Evolutionary conservation across 495 filamentous ascomycete genomes (phyloP).

Genomic region (Chaetomium tenue): DNA sequence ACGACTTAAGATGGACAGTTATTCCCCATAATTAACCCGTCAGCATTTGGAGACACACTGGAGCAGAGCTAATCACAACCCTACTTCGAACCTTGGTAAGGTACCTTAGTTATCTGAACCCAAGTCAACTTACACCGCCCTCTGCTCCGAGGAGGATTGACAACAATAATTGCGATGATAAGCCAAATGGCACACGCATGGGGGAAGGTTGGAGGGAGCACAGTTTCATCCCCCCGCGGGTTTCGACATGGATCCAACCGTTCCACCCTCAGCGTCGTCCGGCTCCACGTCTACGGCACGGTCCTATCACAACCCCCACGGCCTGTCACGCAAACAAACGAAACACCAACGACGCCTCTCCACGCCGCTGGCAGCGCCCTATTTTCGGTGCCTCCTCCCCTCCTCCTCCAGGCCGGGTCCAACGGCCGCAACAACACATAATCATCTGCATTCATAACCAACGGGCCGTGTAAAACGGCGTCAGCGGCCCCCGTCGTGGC

Average conservation of each 20-base stretch:
- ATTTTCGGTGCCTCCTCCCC: neutral
- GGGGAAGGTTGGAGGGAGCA: too few species aligned
- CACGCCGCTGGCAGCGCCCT: slow-evolving; percentile 4
- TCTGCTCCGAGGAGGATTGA: too few species aligned
- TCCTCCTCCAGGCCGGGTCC: neutral
- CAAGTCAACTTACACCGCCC: too few species aligned
- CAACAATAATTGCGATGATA: too few species aligned
- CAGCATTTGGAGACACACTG: too few species aligned
- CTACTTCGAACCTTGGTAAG: too few species aligned
- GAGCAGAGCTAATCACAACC: too few species aligned
- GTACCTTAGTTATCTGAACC: too few species aligned
- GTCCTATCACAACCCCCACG: neutral
- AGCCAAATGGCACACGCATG: too few species aligned
- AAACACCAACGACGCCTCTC: slow-evolving; percentile 1
- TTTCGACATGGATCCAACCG: neutral
- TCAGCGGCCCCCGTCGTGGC: neutral
- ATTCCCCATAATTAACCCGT: too few species aligned
- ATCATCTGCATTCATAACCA: neutral
- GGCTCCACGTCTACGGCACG: slow-evolving; percentile 6
- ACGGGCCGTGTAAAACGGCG: neutral
- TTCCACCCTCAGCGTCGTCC: neutral
- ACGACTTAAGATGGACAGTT: too few species aligned
- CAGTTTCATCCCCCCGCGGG: neutral
- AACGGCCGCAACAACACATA: neutral
- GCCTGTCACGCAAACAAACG: neutral